Evolutionary conservation across 164 flowering plant genomes (phyloP).

Genomic region (Kingdonia uniflora): DNA sequence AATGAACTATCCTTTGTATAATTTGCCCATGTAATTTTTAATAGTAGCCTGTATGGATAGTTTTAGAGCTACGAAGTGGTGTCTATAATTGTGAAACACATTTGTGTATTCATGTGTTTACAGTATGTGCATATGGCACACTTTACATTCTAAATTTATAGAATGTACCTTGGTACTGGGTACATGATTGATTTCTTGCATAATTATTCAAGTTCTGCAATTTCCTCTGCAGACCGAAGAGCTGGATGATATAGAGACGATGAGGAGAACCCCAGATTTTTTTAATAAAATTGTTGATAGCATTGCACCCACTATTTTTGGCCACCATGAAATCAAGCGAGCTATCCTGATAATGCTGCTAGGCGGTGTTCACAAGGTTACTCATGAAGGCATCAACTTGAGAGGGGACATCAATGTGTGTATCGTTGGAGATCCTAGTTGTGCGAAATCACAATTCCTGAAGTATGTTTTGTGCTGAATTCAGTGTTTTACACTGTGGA

Average conservation of each 20-base stretch:
- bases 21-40: too few relatives aligned
- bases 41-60: too few relatives aligned
- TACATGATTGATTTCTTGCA: not conserved
- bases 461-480: slow-evolving; percentile 35
- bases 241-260: slow-evolving; percentile 56
- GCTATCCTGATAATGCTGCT: slow-evolving; percentile 90
- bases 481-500: too few relatives aligned
- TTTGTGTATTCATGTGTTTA: too few relatives aligned
- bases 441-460: slow-evolving; percentile 97
- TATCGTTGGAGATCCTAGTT: slow-evolving; percentile 98
- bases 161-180: too few relatives aligned
- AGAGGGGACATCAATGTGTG: slow-evolving; percentile 98
- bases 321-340: slow-evolving; percentile 94
- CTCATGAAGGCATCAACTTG: slow-evolving; percentile 95
- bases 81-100: too few relatives aligned
- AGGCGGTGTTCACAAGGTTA: slow-evolving; percentile 91
- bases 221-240: slow-evolving; percentile 51
- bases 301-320: slow-evolving; percentile 84
- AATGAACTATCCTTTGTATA: too few relatives aligned
- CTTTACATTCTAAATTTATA: too few relatives aligned
- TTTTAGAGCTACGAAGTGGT: too few relatives aligned
- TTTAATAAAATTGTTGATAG: slow-evolving; percentile 90
- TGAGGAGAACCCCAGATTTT: slow-evolving; percentile 88
- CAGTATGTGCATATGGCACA: too few relatives aligned
- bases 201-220: not conserved